These are phyloP conservation scores for Alternaria panax DNA, from an alignment of 2,329 filamentous ascomycete species.

Conservation along the genomic window DNA sequence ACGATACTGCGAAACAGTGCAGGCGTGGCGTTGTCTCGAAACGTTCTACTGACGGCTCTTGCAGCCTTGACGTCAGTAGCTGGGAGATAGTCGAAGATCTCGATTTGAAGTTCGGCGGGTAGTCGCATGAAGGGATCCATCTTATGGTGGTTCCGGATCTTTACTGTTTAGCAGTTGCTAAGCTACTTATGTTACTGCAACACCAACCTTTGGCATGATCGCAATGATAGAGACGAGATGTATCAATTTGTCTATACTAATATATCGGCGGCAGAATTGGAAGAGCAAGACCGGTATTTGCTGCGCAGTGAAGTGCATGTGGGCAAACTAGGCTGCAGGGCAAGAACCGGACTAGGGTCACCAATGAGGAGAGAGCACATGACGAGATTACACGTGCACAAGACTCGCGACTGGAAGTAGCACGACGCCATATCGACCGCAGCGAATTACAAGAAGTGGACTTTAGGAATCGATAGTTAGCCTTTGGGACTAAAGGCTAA, in stretches of 20 bases:
- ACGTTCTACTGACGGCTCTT: conserved; percentile 28
- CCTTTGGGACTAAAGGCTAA: background rate
- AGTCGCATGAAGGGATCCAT: conserved; percentile 23
- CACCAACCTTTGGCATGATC: background rate
- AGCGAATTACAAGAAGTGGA: background rate
- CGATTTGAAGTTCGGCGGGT: conserved; percentile 40
- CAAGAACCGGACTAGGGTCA: background rate
- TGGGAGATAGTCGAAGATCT: conserved; percentile 37
- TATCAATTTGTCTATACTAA: background rate
- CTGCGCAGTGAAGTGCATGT: background rate
- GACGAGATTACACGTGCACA: background rate
- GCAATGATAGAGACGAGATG: background rate
- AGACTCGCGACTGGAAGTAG: background rate
- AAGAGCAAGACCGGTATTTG: conserved; percentile 8
- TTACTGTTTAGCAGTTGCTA: background rate
- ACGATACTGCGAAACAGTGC: conserved; percentile 34
- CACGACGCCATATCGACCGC: background rate
- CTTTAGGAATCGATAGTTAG: background rate
- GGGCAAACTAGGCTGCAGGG: conserved; percentile 5
- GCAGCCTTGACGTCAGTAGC: conserved; percentile 33
- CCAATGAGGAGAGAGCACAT: conserved; percentile 11
- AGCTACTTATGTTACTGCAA: background rate
- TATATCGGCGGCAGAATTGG: background rate
- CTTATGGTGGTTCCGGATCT: background rate
- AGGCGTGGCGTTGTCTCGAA: conserved; percentile 35